These are phyloP conservation scores for Ceratocystis cubensis DNA, from an alignment of 2,329 filamentous ascomycete species.

Conservation along the genomic window DNA sequence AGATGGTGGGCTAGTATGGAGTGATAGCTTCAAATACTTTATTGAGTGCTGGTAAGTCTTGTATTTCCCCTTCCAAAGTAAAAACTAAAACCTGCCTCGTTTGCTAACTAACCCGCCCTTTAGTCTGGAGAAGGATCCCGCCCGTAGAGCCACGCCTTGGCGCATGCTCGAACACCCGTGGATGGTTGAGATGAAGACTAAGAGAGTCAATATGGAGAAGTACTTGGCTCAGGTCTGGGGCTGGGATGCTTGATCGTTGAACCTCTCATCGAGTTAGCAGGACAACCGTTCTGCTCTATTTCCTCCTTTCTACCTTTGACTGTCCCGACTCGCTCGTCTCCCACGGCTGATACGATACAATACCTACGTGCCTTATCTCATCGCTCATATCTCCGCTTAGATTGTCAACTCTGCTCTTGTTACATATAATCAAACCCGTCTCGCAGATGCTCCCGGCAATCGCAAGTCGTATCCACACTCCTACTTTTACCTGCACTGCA, in stretches of 20 bases:
- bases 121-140: slow-evolving; percentile 87
- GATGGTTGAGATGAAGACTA: slow-evolving; percentile 92
- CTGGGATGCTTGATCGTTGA: slow-evolving; percentile 49
- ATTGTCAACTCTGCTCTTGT: too few relatives aligned
- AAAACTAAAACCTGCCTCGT: neutral
- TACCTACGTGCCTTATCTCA: too few relatives aligned
- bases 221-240: slow-evolving; percentile 95
- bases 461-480: too few relatives aligned
- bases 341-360: too few relatives aligned
- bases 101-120: slow-evolving; percentile 14
- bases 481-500: too few relatives aligned
- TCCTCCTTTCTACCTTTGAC: neutral
- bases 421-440: too few relatives aligned
- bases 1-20: slow-evolving; percentile 81
- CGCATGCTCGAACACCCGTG: slow-evolving; percentile 98
- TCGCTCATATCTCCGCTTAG: too few relatives aligned
- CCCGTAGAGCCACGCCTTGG: slow-evolving; percentile 83
- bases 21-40: slow-evolving; percentile 96
- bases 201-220: slow-evolving; percentile 94
- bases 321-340: too few relatives aligned
- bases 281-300: neutral
- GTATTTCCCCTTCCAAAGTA: too few relatives aligned
- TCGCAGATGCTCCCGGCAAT: too few relatives aligned
- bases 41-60: slow-evolving; percentile 90
- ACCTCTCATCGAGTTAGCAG: neutral